phyloP scores from a whole-genome alignment of 192 early-diverging fungal species.

The Gaertneriomyces semiglobifer region DNA sequence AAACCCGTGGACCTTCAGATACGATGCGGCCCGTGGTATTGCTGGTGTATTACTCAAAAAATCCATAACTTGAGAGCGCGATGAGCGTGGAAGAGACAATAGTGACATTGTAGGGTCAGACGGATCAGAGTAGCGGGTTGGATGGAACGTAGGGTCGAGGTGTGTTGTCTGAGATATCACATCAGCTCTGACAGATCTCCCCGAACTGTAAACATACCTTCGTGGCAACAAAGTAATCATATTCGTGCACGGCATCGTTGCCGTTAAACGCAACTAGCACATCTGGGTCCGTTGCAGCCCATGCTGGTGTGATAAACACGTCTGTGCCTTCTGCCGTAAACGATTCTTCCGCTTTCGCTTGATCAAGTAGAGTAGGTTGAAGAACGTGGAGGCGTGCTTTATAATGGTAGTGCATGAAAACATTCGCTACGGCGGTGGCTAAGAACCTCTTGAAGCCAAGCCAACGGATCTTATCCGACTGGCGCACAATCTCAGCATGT shows the following conservation, averaged over 20 bases:
- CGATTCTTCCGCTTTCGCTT: neutral
- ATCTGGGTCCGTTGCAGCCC: neutral
- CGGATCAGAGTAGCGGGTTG: slow-evolving; percentile 15
- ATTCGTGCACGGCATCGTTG: neutral
- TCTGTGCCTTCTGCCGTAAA: neutral
- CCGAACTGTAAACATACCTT: slow-evolving; percentile 7
- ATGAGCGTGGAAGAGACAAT: neutral
- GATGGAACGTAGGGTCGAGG: slow-evolving; percentile 25
- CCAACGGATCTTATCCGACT: slow-evolving; percentile 20
- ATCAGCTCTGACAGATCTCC: neutral
- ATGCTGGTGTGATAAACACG: neutral
- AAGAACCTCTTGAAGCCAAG: slow-evolving; percentile 10
- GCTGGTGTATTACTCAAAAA: slow-evolving; percentile 8
- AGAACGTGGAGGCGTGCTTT: neutral
- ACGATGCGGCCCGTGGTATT: neutral
- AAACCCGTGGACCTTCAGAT: slow-evolving; percentile 10
- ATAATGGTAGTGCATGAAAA: slow-evolving; percentile 12
- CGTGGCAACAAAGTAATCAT: slow-evolving; percentile 6
- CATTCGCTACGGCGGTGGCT: slow-evolving; percentile 4
- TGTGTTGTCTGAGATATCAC: slow-evolving; percentile 6
- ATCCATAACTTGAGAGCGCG: slow-evolving; percentile 11
- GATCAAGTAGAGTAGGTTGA: slow-evolving; percentile 11
- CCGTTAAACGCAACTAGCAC: neutral
- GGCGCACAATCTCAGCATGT: slow-evolving; percentile 33
- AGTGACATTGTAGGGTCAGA: slow-evolving; percentile 8